A percentile compares a stretch with the other conserved stretches of the same genome.
Conservation (phyloP, 768 basidiomycete species). For the Ramaria rubella region DNA sequence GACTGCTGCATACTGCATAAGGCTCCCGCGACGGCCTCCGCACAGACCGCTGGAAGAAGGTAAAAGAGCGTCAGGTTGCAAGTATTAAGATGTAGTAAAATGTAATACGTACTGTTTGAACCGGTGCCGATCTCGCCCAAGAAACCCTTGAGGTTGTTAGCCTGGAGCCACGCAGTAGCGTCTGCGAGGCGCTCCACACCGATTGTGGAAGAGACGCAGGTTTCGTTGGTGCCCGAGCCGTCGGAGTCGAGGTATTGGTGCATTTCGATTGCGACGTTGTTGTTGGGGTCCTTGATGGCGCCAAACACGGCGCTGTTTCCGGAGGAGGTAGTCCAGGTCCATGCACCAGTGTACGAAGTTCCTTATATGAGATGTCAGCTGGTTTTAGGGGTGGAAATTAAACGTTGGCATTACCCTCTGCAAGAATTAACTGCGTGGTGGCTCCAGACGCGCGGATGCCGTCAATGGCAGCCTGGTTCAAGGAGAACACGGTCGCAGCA, state of each 20-base stretch:
- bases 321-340: slow-evolving; percentile 47
- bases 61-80: too few relatives aligned
- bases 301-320: slow-evolving; percentile 50
- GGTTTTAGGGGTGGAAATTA: neutral
- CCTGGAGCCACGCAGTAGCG: slow-evolving; percentile 54
- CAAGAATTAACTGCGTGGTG: slow-evolving; percentile 35
- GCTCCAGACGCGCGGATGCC: slow-evolving; percentile 59
- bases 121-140: slow-evolving; percentile 57
- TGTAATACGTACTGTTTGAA: slow-evolving; percentile 21
- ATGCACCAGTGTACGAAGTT: slow-evolving; percentile 11
- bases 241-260: slow-evolving; percentile 67
- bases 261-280: slow-evolving; percentile 62
- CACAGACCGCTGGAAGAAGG: slow-evolving; percentile 31
- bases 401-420: slow-evolving; percentile 32
- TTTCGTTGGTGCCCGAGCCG: slow-evolving; percentile 42
- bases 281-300: slow-evolving; percentile 50
- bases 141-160: slow-evolving; percentile 55
- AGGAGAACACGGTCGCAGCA: slow-evolving; percentile 42
- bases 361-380: neutral
- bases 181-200: slow-evolving; percentile 49
- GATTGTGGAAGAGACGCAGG: slow-evolving; percentile 54
- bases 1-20: slow-evolving; percentile 53
- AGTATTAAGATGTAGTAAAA: slow-evolving; percentile 17
- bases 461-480: slow-evolving; percentile 61
- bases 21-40: slow-evolving; percentile 46